These are phyloP conservation scores for Warburgia ugandensis DNA, from an alignment of 164 flowering plant genomes.

Conservation along the genomic window DNA sequence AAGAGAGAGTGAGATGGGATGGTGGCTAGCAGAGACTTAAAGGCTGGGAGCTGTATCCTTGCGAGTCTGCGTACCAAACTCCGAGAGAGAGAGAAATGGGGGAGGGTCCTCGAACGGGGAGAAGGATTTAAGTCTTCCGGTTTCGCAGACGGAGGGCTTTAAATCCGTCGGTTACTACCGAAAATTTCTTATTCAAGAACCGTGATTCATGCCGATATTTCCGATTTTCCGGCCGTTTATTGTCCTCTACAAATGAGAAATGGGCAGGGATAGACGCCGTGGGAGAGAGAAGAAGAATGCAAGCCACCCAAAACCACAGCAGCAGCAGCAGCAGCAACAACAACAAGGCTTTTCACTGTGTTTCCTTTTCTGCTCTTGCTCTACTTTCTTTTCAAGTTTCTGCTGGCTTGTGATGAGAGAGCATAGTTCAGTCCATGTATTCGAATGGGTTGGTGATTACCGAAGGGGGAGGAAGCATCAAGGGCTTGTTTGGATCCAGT, in stretches of 20 bases:
- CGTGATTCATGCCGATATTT: constrained; percentile 19
- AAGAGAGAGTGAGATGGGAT: background rate
- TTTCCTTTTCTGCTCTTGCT: background rate
- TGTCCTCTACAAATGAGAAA: constrained; percentile 6
- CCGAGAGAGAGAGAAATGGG: background rate
- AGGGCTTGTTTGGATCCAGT: background rate
- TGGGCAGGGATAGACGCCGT: no score
- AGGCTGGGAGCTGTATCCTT: constrained; percentile 9
- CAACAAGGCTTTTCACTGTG: background rate
- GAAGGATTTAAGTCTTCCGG: constrained; percentile 12
- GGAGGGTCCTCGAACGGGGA: constrained; percentile 14
- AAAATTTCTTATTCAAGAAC: background rate
- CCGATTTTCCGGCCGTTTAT: constrained; percentile 16
- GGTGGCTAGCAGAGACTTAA: no score
- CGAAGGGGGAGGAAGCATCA: constrained; percentile 3
- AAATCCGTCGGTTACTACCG: constrained; percentile 17
- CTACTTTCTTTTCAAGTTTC: background rate
- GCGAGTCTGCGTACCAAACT: constrained; percentile 5
- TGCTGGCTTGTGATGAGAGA: background rate
- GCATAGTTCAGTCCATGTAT: constrained; percentile 7
- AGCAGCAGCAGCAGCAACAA: background rate
- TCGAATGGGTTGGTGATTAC: constrained; percentile 10
- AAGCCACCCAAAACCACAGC: no score
- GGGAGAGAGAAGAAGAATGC: no score
- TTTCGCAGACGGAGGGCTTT: constrained; percentile 10